Percentiles rank a stretch among this genome's conserved stretches.
Conservation (phyloP, 257 asterid species). For the Ophiorrhiza pumila region DNA sequence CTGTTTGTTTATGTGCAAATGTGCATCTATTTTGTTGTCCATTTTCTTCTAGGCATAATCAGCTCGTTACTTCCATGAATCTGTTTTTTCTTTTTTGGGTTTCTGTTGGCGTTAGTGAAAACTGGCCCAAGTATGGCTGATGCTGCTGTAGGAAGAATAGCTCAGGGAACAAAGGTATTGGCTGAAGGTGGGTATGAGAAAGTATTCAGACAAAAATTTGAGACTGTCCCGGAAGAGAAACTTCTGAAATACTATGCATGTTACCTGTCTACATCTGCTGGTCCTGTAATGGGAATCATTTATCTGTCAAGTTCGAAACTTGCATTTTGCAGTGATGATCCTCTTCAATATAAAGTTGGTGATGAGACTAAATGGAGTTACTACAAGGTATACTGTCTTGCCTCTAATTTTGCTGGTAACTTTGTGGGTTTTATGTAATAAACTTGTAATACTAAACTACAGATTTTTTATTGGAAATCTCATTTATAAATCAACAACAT, state of each 20-base stretch:
- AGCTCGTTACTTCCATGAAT: neutral
- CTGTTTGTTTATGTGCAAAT: neutral
- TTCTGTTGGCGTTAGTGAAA: conserved; percentile 61
- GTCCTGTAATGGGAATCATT: conserved; percentile 94
- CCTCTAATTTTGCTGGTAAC: neutral
- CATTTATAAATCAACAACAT: too few species aligned
- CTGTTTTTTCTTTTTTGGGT: conserved; percentile 4
- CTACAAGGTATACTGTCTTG: conserved; percentile 64
- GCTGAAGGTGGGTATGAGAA: conserved; percentile 99
- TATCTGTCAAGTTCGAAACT: conserved; percentile 82
- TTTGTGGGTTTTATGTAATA: neutral
- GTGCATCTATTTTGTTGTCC: neutral
- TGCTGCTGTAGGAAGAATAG: conserved; percentile 97
- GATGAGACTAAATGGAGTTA: conserved; percentile 92
- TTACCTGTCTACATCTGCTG: conserved; percentile 95
- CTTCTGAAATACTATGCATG: conserved; percentile 81
- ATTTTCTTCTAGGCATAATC: neutral
- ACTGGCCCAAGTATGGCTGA: conserved; percentile 94
- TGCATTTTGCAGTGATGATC: conserved; percentile 92
- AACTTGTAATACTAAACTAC: too few species aligned
- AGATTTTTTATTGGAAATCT: too few species aligned
- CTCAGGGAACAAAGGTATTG: conserved; percentile 90
- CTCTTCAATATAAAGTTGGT: conserved; percentile 70
- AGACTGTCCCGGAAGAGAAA: conserved; percentile 88
- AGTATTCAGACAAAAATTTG: conserved; percentile 85